Evolutionary conservation across 2,329 filamentous ascomycete species (phyloP), one percentile per base, ranked within the genome.

Genomic region (Geosmithia putterillii): DNA sequence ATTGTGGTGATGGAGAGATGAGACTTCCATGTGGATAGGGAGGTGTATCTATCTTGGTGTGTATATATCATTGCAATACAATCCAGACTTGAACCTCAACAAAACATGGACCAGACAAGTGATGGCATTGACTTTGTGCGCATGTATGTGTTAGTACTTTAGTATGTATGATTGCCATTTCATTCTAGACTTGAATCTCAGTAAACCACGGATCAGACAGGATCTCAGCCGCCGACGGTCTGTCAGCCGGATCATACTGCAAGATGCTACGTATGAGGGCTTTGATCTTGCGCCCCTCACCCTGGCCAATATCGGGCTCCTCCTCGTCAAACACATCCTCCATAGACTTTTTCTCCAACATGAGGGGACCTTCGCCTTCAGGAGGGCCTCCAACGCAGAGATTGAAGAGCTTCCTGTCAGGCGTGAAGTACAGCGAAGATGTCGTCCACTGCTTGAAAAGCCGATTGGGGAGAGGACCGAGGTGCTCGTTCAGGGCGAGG

Each of bases 151-250:
- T n/a, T n/a, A n/a, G n/a, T n/a, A n/a, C n/a, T n/a, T n/a, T n/a
- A n/a, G n/a, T n/a, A n/a, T n/a, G n/a, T n/a, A n/a, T n/a, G n/a
- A n/a, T n/a, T n/a, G n/a, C n/a, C 35, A 37, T 17, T n/a, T 37
- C 35, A 19, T 19, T 19, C 35, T 37, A 37, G 18, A 40, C 38
- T 14, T 35, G n/a, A 42, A 47, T 41, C 40, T 51, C 45, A 22
- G 40, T 34, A 45, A 60, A 58, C 54, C 54, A 61, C 12, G 56
- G 55, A 50, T 59, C 50, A 22, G 35, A n/a, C 44, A 59, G 28
- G 28, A 59, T 41, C n/a, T 60, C 52, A 10, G 46, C 45, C 40
- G 55, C 28, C 32, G 52, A 53, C 18, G 55, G 57, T 42, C 58
- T 43, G 38, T 57, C 51, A 15, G 39, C 46, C 5, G 54, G 52